Evolutionary conservation across 2,329 filamentous ascomycete genomes (phyloP).

Genomic region (Nemania bipapillata): DNA sequence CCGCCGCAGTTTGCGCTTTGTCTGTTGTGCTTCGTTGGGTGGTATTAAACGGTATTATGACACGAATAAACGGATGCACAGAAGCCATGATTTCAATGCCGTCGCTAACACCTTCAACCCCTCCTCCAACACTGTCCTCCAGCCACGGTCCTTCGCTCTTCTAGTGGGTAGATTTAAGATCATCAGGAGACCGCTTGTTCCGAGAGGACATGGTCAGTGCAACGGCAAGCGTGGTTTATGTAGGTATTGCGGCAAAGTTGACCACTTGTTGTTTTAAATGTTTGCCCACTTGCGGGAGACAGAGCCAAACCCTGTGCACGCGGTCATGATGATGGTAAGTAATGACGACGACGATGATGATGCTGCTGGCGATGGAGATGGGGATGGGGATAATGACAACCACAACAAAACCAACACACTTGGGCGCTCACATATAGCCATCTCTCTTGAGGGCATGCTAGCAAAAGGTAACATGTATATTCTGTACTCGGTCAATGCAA

Average conservation of each 20-base stretch:
- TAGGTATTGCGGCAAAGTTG: constrained; percentile 3
- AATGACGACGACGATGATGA: background rate
- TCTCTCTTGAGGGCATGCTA: background rate
- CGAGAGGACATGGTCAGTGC: constrained; percentile 7
- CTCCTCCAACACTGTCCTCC: background rate
- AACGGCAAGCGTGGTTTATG: background rate
- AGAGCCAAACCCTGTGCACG: constrained; percentile 13
- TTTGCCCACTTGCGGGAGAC: background rate
- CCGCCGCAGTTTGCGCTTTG: constrained; percentile 23
- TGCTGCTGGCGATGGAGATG: background rate
- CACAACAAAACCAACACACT: background rate
- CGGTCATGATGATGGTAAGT: background rate
- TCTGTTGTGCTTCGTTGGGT: constrained; percentile 24
- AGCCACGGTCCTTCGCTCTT: background rate
- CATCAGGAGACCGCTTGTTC: constrained; percentile 9
- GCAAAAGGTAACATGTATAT: constrained; percentile 2
- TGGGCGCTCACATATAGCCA: constrained; percentile 2
- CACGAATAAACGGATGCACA: constrained; percentile 27
- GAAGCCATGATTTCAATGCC: constrained; percentile 4
- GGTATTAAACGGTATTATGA: constrained; percentile 25
- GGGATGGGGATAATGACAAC: background rate
- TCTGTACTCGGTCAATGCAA: constrained; percentile 12
- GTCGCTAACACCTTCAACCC: constrained; percentile 8
- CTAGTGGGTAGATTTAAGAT: constrained; percentile 3
- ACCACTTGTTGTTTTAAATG: background rate